Conservation (phyloP, 768 basidiomycete genomes). For the Leccinum rimulosum region DNA sequence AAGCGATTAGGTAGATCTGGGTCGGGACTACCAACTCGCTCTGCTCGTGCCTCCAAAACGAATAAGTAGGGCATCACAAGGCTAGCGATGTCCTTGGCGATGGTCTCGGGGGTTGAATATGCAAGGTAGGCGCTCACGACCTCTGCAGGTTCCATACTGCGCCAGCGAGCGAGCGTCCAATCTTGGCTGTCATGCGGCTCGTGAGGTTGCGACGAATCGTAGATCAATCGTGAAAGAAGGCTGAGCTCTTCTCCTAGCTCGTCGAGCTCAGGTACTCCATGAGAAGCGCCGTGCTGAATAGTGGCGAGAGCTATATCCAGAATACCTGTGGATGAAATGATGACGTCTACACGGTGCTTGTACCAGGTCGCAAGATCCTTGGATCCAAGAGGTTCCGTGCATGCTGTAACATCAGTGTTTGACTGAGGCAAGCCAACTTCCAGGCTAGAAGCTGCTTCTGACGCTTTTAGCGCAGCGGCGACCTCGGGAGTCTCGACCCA, state of each 20-base stretch:
- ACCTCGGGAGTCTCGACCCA: constrained; percentile 54
- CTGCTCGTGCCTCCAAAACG: constrained; percentile 84
- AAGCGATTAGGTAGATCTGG: constrained; percentile 59
- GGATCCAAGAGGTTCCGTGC: constrained; percentile 12
- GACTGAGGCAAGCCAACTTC: constrained; percentile 14
- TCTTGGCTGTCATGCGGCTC: constrained; percentile 47
- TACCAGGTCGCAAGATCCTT: constrained; percentile 72
- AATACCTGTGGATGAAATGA: constrained; percentile 69
- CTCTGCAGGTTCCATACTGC: constrained; percentile 56
- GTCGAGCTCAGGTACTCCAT: constrained; percentile 75
- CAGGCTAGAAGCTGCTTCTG: constrained; percentile 16
- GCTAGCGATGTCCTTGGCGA: constrained; percentile 65
- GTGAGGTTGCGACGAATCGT: constrained; percentile 60
- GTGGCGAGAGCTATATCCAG: constrained; percentile 75
- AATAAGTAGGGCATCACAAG: constrained; percentile 92
- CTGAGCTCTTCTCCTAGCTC: constrained; percentile 89
- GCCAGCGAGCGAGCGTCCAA: constrained; percentile 80
- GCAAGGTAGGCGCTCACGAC: constrained; percentile 76
- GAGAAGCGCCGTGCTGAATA: constrained; percentile 84
- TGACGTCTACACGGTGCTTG: constrained; percentile 52
- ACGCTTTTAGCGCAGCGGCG: constrained; percentile 38
- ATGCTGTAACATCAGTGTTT: constrained; percentile 4
- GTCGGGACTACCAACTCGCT: constrained; percentile 75
- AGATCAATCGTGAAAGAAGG: constrained; percentile 82
- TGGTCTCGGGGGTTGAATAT: constrained; percentile 60